Conservation (phyloP, 2,329 filamentous ascomycete genomes). For the Diaporthe ilicicola region DNA sequence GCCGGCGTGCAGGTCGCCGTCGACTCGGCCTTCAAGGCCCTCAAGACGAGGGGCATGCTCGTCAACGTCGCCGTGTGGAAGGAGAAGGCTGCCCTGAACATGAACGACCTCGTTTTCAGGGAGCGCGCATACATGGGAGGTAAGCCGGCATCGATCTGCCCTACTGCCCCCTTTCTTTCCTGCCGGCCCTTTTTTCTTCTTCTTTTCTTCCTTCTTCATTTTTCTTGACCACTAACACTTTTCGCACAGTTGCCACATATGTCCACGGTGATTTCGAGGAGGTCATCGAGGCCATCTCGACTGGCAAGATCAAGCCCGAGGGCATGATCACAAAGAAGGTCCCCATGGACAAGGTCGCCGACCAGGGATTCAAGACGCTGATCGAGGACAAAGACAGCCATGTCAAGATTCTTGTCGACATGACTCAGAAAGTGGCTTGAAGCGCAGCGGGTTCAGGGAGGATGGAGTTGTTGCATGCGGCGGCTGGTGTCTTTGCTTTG, state of each 20-base stretch:
- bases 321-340: slow-evolving; percentile 65
- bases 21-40: slow-evolving; percentile 35
- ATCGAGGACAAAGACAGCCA: slow-evolving; percentile 63
- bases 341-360: slow-evolving; percentile 56
- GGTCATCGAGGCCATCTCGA: slow-evolving; percentile 37
- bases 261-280: slow-evolving; percentile 36
- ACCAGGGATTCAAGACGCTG: slow-evolving; percentile 60
- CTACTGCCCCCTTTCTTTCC: too few relatives aligned
- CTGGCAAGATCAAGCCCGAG: slow-evolving; percentile 50
- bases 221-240: background rate
- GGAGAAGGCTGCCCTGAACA: slow-evolving; percentile 33
- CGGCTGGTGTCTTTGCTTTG: background rate
- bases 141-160: slow-evolving; percentile 26
- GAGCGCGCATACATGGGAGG: slow-evolving; percentile 34
- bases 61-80: slow-evolving; percentile 41
- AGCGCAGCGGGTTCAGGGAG: background rate
- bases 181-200: background rate
- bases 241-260: slow-evolving; percentile 28
- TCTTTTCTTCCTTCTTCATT: too few relatives aligned
- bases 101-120: slow-evolving; percentile 32
- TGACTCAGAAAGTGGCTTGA: slow-evolving; percentile 29
- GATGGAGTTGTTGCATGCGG: background rate
- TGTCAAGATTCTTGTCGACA: slow-evolving; percentile 62
- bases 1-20: slow-evolving; percentile 36
- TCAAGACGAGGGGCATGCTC: slow-evolving; percentile 38